These are phyloP conservation scores for Pseudonitzschia multiseries DNA, from an alignment of 108 stramenopile species.

Conservation along the genomic window DNA sequence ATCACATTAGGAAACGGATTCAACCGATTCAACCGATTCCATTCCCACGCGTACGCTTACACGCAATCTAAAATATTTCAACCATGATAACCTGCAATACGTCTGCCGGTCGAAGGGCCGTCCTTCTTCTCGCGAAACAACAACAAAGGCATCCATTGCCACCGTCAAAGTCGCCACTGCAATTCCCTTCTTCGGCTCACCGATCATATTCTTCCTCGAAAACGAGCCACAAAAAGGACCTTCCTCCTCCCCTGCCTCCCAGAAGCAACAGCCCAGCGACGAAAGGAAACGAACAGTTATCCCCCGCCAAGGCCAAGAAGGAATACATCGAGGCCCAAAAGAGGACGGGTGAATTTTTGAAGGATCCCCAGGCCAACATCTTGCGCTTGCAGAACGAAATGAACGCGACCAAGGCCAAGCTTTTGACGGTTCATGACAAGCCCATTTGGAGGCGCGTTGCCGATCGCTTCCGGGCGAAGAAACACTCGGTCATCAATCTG, in stretches of 20 bases:
- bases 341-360: slow-evolving; percentile 8
- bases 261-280: neutral
- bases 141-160: neutral
- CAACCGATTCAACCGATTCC: too few species aligned
- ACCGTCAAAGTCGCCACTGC: neutral
- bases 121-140: neutral
- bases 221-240: neutral
- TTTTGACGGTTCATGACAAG: slow-evolving; percentile 23
- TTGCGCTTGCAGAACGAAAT: slow-evolving; percentile 31
- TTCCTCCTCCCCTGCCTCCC: slow-evolving; percentile 6
- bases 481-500: slow-evolving; percentile 36
- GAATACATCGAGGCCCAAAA: slow-evolving; percentile 32
- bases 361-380: slow-evolving; percentile 25
- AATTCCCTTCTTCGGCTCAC: neutral
- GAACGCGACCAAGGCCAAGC: slow-evolving; percentile 18
- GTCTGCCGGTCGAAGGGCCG: neutral
- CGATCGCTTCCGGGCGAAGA: slow-evolving; percentile 23
- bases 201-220: neutral
- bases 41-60: too few species aligned
- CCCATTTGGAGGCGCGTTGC: slow-evolving; percentile 19
- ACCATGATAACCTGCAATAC: neutral
- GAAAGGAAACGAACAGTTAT: neutral
- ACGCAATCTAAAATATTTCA: neutral
- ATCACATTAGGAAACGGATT: too few species aligned
- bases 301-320: slow-evolving; percentile 36